Conservation (phyloP, 1,139 yeast species). For the Taphrina deformans region DNA sequence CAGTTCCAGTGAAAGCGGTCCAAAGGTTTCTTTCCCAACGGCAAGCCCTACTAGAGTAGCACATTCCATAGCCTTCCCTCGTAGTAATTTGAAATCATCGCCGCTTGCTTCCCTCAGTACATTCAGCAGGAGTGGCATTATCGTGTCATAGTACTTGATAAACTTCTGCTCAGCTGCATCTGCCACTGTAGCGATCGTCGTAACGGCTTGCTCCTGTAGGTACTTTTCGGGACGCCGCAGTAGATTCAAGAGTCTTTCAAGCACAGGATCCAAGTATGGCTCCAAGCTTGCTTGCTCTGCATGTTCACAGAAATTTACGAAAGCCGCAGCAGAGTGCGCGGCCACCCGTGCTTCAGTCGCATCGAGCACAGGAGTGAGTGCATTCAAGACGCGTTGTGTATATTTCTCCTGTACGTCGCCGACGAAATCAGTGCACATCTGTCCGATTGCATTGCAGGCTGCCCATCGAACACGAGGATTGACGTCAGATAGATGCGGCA, state of each 20-base stretch:
- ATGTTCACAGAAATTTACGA: slow-evolving; percentile 90
- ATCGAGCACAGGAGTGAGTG: slow-evolving; percentile 63
- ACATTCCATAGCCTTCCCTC: slow-evolving; percentile 95
- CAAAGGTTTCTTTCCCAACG: slow-evolving; percentile 90
- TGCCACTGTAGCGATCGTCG: slow-evolving; percentile 95
- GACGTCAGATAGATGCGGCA: slow-evolving; percentile 76
- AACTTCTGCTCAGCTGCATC: slow-evolving; percentile 95
- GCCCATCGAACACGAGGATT: slow-evolving; percentile 97
- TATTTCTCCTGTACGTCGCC: slow-evolving; percentile 79
- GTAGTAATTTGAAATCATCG: slow-evolving; percentile 72
- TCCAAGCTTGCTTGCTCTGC: slow-evolving; percentile 84
- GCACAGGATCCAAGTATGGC: slow-evolving; percentile 80
- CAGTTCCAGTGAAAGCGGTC: slow-evolving; percentile 71
- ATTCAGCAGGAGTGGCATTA: slow-evolving; percentile 84
- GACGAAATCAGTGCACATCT: slow-evolving; percentile 96
- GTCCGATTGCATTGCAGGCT: slow-evolving; percentile 94
- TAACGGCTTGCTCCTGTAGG: slow-evolving; percentile 94
- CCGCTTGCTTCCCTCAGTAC: slow-evolving; percentile 74
- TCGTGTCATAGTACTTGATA: slow-evolving; percentile 85
- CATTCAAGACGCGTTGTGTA: slow-evolving; percentile 79
- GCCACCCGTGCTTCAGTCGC: slow-evolving; percentile 62
- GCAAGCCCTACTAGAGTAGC: slow-evolving; percentile 91
- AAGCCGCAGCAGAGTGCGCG: slow-evolving; percentile 98
- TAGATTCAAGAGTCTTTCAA: slow-evolving; percentile 69
- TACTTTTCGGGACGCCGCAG: slow-evolving; percentile 84